These are phyloP conservation scores for Diaporthe capsici DNA, from an alignment of 2,329 filamentous ascomycete genomes.

Conservation along the genomic window DNA sequence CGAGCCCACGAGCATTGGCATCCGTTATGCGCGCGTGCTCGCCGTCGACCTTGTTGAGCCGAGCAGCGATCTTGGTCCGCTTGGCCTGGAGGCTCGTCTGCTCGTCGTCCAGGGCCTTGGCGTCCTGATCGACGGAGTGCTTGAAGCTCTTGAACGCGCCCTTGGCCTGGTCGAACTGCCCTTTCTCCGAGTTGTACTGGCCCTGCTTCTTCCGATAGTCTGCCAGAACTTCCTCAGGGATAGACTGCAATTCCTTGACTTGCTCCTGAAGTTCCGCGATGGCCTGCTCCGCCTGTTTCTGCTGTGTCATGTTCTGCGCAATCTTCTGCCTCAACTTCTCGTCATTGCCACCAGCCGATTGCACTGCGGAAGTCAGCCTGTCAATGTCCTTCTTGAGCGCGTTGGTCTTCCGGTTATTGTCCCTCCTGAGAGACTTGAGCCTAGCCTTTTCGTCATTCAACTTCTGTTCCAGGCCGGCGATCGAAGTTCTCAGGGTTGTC, in stretches of 20 bases:
- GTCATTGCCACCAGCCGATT: constrained; percentile 79
- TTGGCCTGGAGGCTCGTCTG: constrained; percentile 75
- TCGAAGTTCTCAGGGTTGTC: constrained; percentile 82
- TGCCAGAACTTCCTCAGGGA: constrained; percentile 73
- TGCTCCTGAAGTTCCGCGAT: constrained; percentile 63
- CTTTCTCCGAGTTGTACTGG: constrained; percentile 68
- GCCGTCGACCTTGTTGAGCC: constrained; percentile 79
- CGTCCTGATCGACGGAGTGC: constrained; percentile 71
- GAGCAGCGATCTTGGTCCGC: constrained; percentile 78
- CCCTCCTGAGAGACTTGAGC: constrained; percentile 79
- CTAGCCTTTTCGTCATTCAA: constrained; percentile 77
- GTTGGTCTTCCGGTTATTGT: constrained; percentile 79
- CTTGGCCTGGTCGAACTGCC: constrained; percentile 71
- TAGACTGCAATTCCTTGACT: constrained; percentile 74
- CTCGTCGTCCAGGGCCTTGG: constrained; percentile 75
- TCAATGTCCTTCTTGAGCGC: constrained; percentile 81
- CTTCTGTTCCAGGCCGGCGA: constrained; percentile 79
- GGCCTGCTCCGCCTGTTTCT: constrained; percentile 68
- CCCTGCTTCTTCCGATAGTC: constrained; percentile 69
- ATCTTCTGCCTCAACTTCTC: constrained; percentile 83
- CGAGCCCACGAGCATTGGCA: constrained; percentile 75
- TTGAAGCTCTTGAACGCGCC: constrained; percentile 71
- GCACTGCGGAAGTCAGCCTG: constrained; percentile 74
- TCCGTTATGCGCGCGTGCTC: constrained; percentile 80
- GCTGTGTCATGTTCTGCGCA: constrained; percentile 81